A percentile compares a stretch with the other conserved stretches of the same genome.
These are phyloP conservation scores for Populus hybrid DNA, from an alignment of 441 rosid species.

Conservation along the genomic window DNA sequence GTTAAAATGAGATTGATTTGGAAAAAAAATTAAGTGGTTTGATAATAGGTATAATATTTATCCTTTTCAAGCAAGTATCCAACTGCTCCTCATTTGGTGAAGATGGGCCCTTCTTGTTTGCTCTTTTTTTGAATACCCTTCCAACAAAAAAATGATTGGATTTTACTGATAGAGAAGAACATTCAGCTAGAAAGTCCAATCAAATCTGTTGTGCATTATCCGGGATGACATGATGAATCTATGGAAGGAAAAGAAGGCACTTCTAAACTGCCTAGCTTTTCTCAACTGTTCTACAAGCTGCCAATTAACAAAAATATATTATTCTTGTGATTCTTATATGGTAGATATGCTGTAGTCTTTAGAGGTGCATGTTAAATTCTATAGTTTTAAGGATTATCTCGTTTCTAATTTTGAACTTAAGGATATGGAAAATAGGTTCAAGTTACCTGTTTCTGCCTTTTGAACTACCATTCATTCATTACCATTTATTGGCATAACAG, in stretches of 20 bases:
- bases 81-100: too few species aligned
- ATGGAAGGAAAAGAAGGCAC: background rate
- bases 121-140: too few species aligned
- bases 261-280: background rate
- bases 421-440: constrained; percentile 1
- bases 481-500: constrained; percentile 41
- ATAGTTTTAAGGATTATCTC: background rate
- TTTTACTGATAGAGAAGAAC: too few species aligned
- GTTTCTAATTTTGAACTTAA: background rate
- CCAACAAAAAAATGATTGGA: too few species aligned
- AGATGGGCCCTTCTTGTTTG: too few species aligned
- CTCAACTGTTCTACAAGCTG: background rate
- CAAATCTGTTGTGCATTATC: background rate
- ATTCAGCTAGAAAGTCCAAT: background rate
- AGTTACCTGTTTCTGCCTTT: background rate
- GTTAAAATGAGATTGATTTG: background rate
- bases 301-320: background rate
- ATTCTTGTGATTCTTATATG: background rate
- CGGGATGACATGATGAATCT: background rate
- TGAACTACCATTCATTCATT: constrained; percentile 6
- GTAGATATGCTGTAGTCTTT: background rate
- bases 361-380: background rate
- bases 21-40: background rate
- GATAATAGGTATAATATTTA: background rate
- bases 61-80: too few species aligned